Evolutionary conservation across 2,329 filamentous ascomycete species (phyloP).

Genomic region (Seiridium unicorne): DNA sequence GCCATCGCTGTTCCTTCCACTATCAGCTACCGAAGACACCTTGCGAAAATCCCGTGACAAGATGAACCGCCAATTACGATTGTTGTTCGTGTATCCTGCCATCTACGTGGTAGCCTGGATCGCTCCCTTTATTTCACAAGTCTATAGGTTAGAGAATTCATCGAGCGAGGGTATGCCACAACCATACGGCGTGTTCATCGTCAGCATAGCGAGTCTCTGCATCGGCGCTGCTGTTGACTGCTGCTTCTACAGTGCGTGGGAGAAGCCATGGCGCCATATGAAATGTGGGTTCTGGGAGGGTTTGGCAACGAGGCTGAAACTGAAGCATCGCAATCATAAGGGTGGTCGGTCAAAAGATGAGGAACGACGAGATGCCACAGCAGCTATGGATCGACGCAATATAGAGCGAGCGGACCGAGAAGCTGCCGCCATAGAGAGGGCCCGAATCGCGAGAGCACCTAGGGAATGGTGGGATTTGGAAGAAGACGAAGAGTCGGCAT

Average conservation of each 20-base stretch:
- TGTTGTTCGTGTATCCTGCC: constrained; percentile 74
- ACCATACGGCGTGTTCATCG: constrained; percentile 54
- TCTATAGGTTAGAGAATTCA: constrained; percentile 50
- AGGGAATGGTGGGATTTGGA: constrained; percentile 40
- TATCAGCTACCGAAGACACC: constrained; percentile 26
- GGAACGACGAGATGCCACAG: constrained; percentile 47
- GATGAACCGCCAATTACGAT: constrained; percentile 66
- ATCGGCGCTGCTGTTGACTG: constrained; percentile 69
- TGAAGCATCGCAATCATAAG: constrained; percentile 9
- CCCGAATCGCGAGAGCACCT: constrained; percentile 14
- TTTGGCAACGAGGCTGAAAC: constrained; percentile 20
- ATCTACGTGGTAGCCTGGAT: constrained; percentile 73
- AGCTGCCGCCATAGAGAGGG: constrained; percentile 10
- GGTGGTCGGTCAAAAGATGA: constrained; percentile 50
- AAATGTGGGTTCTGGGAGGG: constrained; percentile 29
- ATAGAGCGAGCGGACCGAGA: constrained; percentile 15
- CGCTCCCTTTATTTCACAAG: constrained; percentile 66
- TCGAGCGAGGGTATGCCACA: constrained; percentile 24
- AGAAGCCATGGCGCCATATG: constrained; percentile 68
- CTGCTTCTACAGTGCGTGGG: constrained; percentile 64
- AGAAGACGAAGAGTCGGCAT: constrained; percentile 13
- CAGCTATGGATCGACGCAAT: constrained; percentile 47
- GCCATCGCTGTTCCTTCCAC: constrained; percentile 16
- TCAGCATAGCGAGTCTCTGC: constrained; percentile 57
- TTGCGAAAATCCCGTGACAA: constrained; percentile 44